Evolutionary conservation across 371 early-diverging fungal species (phyloP), one percentile per base, ranked within the genome.

Genomic region (Fennellomyces sp.): DNA sequence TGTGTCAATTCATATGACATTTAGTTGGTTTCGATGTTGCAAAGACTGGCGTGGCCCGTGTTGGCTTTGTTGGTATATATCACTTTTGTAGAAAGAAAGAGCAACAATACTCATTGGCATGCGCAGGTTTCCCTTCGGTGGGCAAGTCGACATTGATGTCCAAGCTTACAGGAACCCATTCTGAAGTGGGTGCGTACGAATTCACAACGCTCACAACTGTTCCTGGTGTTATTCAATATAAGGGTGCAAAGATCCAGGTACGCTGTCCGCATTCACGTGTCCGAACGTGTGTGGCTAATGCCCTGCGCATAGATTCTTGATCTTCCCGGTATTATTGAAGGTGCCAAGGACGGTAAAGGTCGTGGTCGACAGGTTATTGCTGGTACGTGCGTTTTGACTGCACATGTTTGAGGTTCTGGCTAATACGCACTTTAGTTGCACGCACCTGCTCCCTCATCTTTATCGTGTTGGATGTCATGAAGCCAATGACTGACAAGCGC

Each of bases 171-270:
- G 97, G 96, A 35, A 99, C 99, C 19, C 90, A 92, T 70, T 96
- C 97, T 57, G 99, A 97, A 80, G 97, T 97, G 23, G 93, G 88
- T 68, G 94, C 91, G 21, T 98, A 99, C 74, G 99, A 99, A 82
- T 99, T 99, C 83, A 99, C 99, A 52, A 99, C 99, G 8, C 83
- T 99, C 49, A 99, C 99, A 12, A 96, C 96, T 17, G 95, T 98
- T 31, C 99, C 99, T 19, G 97, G 98, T 59, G 85, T 96, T 13
- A 79, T 99, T 65, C 90, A 96, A 61, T 96, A 99, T 79, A 96
- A 99, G 76, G 99, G 99, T 54, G 99, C 99, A n/a, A 95, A 92
- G 64, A 82, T 92, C 61, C 94, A 93, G 71, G 78, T 79, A 21
- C 1, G n/a, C 10, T 23, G 0, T 17, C 8, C 7, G 5, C n/a